Base-by-base conservation (phyloP, 176 grass and related monocot genomes). In the Oryza meridionalis region DNA sequence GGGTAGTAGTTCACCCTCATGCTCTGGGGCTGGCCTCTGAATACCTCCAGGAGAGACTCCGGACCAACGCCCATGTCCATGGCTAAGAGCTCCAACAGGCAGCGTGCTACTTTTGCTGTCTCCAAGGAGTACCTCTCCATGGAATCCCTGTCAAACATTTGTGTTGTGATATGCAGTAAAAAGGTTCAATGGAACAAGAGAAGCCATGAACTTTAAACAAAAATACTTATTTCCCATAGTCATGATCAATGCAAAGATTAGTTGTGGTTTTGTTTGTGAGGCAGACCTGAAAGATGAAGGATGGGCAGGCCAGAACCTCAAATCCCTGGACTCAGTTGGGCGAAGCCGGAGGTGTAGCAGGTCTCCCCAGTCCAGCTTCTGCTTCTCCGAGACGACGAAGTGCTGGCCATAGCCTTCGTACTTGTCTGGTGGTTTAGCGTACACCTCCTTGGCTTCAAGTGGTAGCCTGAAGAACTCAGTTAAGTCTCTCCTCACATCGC, bases 1-100 rank as follows among this genome's bases (percentile, higher is more conserved):
- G 89, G 92, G 49, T 94, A 94, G 81, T 94, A 91, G 40, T 85
- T 91, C 64, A 85, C 85, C 77, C 87, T 89, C 7, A 94, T 26
- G 51, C 15, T 67, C 49, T 91, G 92, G 4, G 74, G 70, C 26
- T 80, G 65, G n/a, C 80, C 92, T 59, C 69, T 50, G 47, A 86
- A 87, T 49, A 63, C 77, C 4, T 35, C 46, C 9, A 78, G 62
- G 26, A 91, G 66, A 16, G 61, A 66, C 77, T 87, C 67, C 13
- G 86, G 61, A 67, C 73, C 15, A 4, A 86, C 44, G 37, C 89
- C 84, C 71, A 91, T 77, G 76, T 94, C 83, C 77, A 72, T 82
- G 19, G 80, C 84, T 43, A 89, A 82, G 61, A 87, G 59, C 7
- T 72, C 61, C 62, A 94, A 61, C 44, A 94, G 78, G 79, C 58